A percentile compares a stretch with the other conserved stretches of the same genome.
Evolutionary conservation across 805 yeast species (phyloP).

Genomic region (Lipomyces sp.): DNA sequence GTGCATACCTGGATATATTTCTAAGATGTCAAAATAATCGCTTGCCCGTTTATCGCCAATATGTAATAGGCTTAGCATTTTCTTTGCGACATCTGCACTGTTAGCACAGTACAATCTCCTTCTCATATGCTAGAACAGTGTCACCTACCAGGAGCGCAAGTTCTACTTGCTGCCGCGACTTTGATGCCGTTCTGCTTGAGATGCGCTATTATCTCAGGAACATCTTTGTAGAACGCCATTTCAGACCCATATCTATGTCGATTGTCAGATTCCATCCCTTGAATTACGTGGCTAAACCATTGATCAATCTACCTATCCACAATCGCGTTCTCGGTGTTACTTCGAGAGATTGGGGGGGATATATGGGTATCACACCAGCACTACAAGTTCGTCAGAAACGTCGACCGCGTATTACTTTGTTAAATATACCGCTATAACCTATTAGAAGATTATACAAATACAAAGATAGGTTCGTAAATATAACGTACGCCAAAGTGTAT

Average conservation of each 20-base stretch:
- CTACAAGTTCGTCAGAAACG: conserved; percentile 18
- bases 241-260: conserved; percentile 52
- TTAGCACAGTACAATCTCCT: background rate
- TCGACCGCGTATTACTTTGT: background rate
- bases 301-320: conserved; percentile 49
- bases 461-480: background rate
- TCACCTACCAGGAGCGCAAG: conserved; percentile 64
- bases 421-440: conserved; percentile 21
- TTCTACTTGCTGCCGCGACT: conserved; percentile 76
- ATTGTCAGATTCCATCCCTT: too few species aligned
- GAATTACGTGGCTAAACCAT: background rate
- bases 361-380: conserved; percentile 84
- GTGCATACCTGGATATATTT: conserved; percentile 67
- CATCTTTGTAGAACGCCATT: conserved; percentile 68
- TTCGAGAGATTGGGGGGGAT: conserved; percentile 55
- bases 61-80: conserved; percentile 58
- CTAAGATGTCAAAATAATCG: conserved; percentile 59
- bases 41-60: conserved; percentile 60
- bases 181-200: conserved; percentile 54
- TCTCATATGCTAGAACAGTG: conserved; percentile 19
- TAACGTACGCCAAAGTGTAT: conserved; percentile 72
- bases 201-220: conserved; percentile 62
- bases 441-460: conserved; percentile 6
- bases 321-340: conserved; percentile 47
- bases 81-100: conserved; percentile 56